Conservation (phyloP, 345 rosid genomes). For the Ailanthus altissimus region DNA sequence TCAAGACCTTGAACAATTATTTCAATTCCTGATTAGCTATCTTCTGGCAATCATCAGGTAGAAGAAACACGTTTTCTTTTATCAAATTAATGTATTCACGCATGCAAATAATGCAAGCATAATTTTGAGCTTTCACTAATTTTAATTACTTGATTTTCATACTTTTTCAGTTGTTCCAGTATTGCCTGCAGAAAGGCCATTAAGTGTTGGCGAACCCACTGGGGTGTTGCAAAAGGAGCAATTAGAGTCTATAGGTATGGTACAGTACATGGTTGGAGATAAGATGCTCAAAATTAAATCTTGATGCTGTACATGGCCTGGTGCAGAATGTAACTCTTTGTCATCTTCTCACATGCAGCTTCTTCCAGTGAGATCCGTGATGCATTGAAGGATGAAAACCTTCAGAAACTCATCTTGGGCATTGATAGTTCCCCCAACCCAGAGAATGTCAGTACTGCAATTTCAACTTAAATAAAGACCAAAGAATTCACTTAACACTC, state of each 20-base stretch:
- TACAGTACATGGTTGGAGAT: neutral
- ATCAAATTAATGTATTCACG: neutral
- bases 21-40: neutral
- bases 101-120: neutral
- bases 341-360: slow-evolving; percentile 38
- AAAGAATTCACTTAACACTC: neutral
- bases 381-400: slow-evolving; percentile 45
- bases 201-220: slow-evolving; percentile 49
- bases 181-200: slow-evolving; percentile 36
- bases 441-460: slow-evolving; percentile 40
- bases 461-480: slow-evolving; percentile 11
- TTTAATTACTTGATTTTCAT: slow-evolving; percentile 21
- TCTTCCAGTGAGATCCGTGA: slow-evolving; percentile 50
- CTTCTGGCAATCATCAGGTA: slow-evolving; percentile 9
- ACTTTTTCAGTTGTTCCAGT: slow-evolving; percentile 37
- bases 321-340: neutral
- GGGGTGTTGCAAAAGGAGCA: slow-evolving; percentile 47
- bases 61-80: neutral
- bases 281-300: neutral
- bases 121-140: neutral
- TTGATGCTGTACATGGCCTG: neutral
- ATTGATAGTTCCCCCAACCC: slow-evolving; percentile 48
- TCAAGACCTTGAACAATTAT: neutral
- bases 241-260: slow-evolving; percentile 53
- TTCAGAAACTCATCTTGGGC: slow-evolving; percentile 40